Base-by-base conservation (phyloP, 345 rosid species). In the Populus ilicifolia region DNA sequence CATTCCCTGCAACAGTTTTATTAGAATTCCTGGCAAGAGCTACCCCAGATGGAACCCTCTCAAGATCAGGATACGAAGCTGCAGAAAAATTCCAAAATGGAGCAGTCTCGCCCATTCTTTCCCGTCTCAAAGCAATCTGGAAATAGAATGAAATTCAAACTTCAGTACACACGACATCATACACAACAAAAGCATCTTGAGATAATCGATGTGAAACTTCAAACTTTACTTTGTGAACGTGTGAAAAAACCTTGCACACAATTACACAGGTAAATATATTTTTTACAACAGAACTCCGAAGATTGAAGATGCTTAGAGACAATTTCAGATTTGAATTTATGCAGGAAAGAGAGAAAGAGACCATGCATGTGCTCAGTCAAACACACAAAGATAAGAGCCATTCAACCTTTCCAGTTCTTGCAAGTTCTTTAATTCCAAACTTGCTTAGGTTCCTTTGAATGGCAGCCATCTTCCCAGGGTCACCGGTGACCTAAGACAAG, bases 391-490 rank as follows among this genome's bases (percentile, higher is more conserved):
- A 23, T 3, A 56, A 56, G 12, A 8, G 27, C 2, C 63, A 69
- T 27, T 8, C 8, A 30, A 90, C 94, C 92, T 89, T 90, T 72
- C 94, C 94, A 6, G 94, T 90, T 87, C 98, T 87, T 14, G 85
- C 93, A 82, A 95, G 86, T 88, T 95, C 98, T 83, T 82, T 88
- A 83, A 95, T 89, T 71, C 94, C 92, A 85, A 95, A 93, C 78
- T 95, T 95, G 85, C 87, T 87, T 75, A 95, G 80, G 83, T 91
- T 95, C 84, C 96, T 89, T 72, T 85, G 91, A 39, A 93, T 93
- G 74, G 98, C 99, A 82, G 76, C 90, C 87, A 93, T 89, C 84
- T 95, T 95, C 43, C 99, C 99, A 52, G 98, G 99, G 83, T 93
- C 99, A 77, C 99, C 99, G 66, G 98, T 95, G 46, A 93, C 96